A percentile compares a stretch with the other conserved stretches of the same genome.
Evolutionary conservation across 495 filamentous ascomycete species (phyloP).

Genomic region (Bacidia gigantensis): DNA sequence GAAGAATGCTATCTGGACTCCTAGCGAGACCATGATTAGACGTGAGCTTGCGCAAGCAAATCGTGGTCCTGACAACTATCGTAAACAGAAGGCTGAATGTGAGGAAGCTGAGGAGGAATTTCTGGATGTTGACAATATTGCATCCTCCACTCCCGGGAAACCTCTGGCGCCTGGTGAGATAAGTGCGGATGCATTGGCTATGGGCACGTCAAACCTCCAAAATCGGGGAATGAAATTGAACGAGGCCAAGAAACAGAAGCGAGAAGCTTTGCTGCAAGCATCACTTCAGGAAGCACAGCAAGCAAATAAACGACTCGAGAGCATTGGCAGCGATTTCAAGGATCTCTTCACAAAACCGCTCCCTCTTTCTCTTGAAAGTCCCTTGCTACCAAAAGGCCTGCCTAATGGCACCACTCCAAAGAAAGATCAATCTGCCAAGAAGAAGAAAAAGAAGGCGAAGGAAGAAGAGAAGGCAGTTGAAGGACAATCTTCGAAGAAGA

Average conservation of each 20-base stretch:
- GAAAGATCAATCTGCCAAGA: constrained; percentile 13
- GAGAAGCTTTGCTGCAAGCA: constrained; percentile 54
- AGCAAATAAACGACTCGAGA: constrained; percentile 41
- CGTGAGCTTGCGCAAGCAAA: constrained; percentile 66
- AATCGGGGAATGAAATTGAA: constrained; percentile 88
- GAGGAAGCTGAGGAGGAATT: constrained; percentile 56
- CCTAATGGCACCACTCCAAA: constrained; percentile 7
- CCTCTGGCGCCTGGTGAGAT: constrained; percentile 36
- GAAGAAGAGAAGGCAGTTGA: constrained; percentile 3
- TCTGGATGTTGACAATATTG: constrained; percentile 38
- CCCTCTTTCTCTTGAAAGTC: constrained; percentile 6
- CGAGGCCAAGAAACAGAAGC: constrained; percentile 83
- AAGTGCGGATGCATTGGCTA: constrained; percentile 29
- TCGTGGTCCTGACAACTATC: constrained; percentile 65
- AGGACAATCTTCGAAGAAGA: constrained; percentile 17
- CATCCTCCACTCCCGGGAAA: constrained; percentile 31
- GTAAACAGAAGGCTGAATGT: constrained; percentile 50
- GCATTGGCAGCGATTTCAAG: constrained; percentile 38
- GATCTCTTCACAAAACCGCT: constrained; percentile 25
- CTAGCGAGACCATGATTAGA: constrained; percentile 91
- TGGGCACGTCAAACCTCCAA: constrained; percentile 38
- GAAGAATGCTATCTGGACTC: constrained; percentile 93
- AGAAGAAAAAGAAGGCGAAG: constrained; percentile 24
- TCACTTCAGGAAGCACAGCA: constrained; percentile 44
- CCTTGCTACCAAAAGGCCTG: neutral